These are phyloP conservation scores for Pilatotrama ljubarskyi DNA, from an alignment of 768 basidiomycete genomes.

Conservation along the genomic window DNA sequence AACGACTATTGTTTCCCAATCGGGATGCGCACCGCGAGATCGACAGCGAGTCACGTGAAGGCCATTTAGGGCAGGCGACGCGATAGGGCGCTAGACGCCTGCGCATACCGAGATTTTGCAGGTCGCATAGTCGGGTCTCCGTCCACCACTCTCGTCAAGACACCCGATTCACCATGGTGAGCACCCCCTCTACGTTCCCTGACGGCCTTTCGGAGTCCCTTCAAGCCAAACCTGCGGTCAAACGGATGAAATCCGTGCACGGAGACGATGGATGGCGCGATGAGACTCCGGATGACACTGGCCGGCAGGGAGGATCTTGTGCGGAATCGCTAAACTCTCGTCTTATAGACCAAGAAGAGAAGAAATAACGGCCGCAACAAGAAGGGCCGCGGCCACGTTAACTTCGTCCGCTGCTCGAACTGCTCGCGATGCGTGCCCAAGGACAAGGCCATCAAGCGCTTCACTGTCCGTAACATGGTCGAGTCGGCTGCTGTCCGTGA, in stretches of 20 bases:
- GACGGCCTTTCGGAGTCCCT: background rate
- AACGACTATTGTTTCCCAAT: conserved; percentile 21
- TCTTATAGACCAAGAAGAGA: conserved; percentile 92
- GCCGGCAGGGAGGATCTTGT: background rate
- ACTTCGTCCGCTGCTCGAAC: conserved; percentile 96
- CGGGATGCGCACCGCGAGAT: background rate
- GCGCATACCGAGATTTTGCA: conserved; percentile 5
- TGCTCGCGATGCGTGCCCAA: conserved; percentile 97
- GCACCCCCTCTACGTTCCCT: conserved; percentile 18
- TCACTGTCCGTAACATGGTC: conserved; percentile 99
- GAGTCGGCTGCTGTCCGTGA: conserved; percentile 98
- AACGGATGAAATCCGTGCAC: conserved; percentile 8
- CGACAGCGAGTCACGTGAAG: conserved; percentile 9
- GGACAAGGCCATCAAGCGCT: conserved; percentile 99
- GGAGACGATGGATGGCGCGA: conserved; percentile 35
- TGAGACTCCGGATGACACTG: conserved; percentile 28
- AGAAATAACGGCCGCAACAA: conserved; percentile 99
- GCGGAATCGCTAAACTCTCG: conserved; percentile 22
- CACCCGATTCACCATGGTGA: conserved; percentile 40
- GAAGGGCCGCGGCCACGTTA: conserved; percentile 96
- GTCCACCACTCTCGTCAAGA: conserved; percentile 31
- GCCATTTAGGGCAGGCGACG: conserved; percentile 11
- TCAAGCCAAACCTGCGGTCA: conserved; percentile 11
- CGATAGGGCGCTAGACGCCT: conserved; percentile 3
- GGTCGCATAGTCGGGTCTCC: conserved; percentile 22